Conservation (phyloP, 2,329 filamentous ascomycete genomes). For the Nemania bipapillata region DNA sequence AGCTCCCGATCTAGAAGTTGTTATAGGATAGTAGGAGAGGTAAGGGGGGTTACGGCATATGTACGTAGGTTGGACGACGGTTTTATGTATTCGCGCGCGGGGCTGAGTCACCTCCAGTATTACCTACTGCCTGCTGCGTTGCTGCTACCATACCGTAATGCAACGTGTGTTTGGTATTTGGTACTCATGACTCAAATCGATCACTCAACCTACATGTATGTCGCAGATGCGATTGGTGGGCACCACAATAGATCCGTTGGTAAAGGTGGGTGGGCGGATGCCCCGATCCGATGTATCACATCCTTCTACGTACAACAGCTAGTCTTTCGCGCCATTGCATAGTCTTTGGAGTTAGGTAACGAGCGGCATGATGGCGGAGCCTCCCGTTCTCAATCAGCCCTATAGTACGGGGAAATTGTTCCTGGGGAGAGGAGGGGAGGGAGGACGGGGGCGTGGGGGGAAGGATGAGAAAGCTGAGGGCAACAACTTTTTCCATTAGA, state of each 20-base stretch:
- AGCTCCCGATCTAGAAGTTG: background rate
- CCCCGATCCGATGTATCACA: conserved; percentile 1
- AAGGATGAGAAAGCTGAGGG: too few species aligned
- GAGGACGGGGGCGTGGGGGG: too few species aligned
- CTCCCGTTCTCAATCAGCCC: background rate
- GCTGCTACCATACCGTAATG: background rate
- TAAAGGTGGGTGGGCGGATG: background rate
- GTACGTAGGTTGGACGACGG: background rate
- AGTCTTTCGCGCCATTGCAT: background rate
- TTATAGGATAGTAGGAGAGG: background rate
- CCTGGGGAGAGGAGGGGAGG: background rate
- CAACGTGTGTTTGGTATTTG: background rate
- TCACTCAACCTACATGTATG: background rate
- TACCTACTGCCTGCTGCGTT: background rate
- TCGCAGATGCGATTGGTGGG: conserved; percentile 8
- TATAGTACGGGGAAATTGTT: background rate
- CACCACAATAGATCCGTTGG: background rate
- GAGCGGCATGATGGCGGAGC: background rate
- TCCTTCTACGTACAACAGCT: background rate
- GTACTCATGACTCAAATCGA: background rate
- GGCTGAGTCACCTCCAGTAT: background rate
- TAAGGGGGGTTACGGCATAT: background rate
- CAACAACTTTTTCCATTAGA: background rate
- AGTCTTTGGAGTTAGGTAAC: background rate
- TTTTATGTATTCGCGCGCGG: background rate